Evolutionary conservation across 2,329 filamentous ascomycete genomes (phyloP).

Genomic region (Pseudophaeomoniella oleicola): DNA sequence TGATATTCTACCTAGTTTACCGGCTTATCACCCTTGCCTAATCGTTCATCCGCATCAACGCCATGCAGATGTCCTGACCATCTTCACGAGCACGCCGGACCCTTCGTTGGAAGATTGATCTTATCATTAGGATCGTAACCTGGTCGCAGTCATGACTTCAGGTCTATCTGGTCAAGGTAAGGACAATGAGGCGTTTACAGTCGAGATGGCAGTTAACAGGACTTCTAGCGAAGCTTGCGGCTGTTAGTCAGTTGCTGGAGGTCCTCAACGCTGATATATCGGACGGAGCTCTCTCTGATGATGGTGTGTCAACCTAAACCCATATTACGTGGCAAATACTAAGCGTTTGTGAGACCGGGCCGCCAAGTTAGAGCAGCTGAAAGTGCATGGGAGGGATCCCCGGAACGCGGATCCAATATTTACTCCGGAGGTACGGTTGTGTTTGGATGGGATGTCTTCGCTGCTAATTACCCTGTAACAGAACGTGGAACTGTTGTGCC

Average conservation of each 20-base stretch:
- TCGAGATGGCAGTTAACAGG: not conserved
- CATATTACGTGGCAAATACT: not conserved
- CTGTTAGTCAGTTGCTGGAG: slow-evolving; percentile 51
- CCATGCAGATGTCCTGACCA: no score
- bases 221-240: slow-evolving; percentile 47
- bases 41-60: no score
- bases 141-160: not conserved
- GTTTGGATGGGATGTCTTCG: no score
- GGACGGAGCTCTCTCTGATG: slow-evolving; percentile 40
- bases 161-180: not conserved
- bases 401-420: slow-evolving; percentile 69
- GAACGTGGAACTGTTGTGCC: slow-evolving; percentile 54
- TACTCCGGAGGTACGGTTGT: slow-evolving; percentile 53
- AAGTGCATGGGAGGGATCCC: slow-evolving; percentile 62
- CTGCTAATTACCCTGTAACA: slow-evolving; percentile 2
- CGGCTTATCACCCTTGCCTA: not conserved
- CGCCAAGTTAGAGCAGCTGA: slow-evolving; percentile 46
- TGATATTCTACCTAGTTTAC: not conserved
- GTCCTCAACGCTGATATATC: slow-evolving; percentile 49
- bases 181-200: not conserved
- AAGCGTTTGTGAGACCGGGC: slow-evolving; percentile 17
- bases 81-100: no score
- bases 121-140: no score
- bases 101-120: no score
- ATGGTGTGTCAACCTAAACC: slow-evolving; percentile 35